phyloP scores from a whole-genome alignment of 2,329 filamentous ascomycete genomes.

The Neofusicoccum kwambonambiense region DNA sequence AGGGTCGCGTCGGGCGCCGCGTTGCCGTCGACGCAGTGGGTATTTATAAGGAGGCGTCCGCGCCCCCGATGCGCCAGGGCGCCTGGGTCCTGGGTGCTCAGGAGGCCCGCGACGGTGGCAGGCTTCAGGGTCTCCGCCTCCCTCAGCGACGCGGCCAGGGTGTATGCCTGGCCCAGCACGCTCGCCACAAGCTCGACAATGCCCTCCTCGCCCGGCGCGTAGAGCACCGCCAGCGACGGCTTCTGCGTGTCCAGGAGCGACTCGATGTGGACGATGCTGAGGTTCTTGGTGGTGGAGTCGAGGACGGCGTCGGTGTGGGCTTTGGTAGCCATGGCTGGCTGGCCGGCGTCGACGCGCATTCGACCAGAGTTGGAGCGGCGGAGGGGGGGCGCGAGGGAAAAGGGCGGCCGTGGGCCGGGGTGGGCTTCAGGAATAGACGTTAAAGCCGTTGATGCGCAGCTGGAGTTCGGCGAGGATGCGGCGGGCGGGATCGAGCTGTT shows the following conservation, averaged over 20 bases:
- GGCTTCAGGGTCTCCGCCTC: constrained; percentile 55
- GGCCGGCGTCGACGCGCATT: constrained; percentile 17
- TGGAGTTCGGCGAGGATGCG: constrained; percentile 40
- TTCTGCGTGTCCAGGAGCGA: constrained; percentile 30
- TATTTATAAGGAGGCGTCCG: constrained; percentile 69
- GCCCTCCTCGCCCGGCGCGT: constrained; percentile 67
- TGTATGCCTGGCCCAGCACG: constrained; percentile 72
- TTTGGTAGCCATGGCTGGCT: constrained; percentile 35
- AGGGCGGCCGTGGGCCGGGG: not conserved
- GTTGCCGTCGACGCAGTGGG: constrained; percentile 68
- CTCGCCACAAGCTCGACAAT: constrained; percentile 76
- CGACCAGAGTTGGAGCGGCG: constrained; percentile 19
- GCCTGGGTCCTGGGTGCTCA: not conserved
- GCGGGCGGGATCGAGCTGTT: constrained; percentile 23
- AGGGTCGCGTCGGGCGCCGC: constrained; percentile 59
- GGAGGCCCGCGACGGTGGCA: constrained; percentile 63
- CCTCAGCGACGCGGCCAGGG: constrained; percentile 56
- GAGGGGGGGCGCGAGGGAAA: not conserved
- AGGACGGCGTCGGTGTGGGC: constrained; percentile 30
- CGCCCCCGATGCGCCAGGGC: constrained; percentile 30
- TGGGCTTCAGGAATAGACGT: constrained; percentile 38
- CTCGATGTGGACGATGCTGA: constrained; percentile 34
- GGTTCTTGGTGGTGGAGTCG: constrained; percentile 31
- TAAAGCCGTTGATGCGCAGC: constrained; percentile 44
- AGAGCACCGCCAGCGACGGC: constrained; percentile 57